Evolutionary conservation across 768 basidiomycete genomes (phyloP).

Genomic region (Boletus pseudopeckii): DNA sequence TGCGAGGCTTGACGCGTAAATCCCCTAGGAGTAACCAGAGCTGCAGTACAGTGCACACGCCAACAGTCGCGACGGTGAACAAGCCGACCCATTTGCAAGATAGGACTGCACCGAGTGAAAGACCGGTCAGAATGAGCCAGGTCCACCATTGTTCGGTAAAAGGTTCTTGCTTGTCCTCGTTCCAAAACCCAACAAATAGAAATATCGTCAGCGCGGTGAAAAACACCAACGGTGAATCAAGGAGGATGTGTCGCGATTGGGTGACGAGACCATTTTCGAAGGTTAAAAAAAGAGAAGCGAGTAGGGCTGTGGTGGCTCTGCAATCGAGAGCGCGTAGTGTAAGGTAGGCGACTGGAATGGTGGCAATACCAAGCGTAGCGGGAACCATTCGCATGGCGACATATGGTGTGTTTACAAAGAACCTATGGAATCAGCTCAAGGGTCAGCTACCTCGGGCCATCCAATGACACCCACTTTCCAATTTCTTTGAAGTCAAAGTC

Average conservation of each 20-base stretch:
- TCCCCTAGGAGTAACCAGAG: conserved; percentile 92
- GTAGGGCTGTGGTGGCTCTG: conserved; percentile 85
- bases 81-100: conserved; percentile 98
- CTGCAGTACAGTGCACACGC: conserved; percentile 77
- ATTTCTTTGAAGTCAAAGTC: conserved; percentile 98
- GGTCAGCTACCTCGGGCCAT: not conserved
- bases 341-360: conserved; percentile 88
- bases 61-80: conserved; percentile 95
- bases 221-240: conserved; percentile 97
- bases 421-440: conserved; percentile 39
- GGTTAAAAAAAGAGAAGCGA: conserved; percentile 86
- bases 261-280: conserved; percentile 97
- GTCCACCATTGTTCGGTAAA: conserved; percentile 91
- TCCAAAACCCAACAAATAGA: conserved; percentile 86
- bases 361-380: conserved; percentile 81
- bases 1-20: conserved; percentile 64
- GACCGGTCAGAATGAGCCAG: conserved; percentile 84
- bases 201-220: conserved; percentile 91
- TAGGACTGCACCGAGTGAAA: conserved; percentile 87
- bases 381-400: conserved; percentile 98
- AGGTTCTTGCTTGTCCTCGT: conserved; percentile 80
- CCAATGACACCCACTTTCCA: conserved; percentile 66
- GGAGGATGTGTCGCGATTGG: conserved; percentile 93
- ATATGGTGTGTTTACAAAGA: conserved; percentile 87
- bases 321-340: conserved; percentile 92